A percentile compares a stretch with the other conserved stretches of the same genome.
Evolutionary conservation across 139 green algal genomes (phyloP).

Genomic region (Coelastrella sp.): DNA sequence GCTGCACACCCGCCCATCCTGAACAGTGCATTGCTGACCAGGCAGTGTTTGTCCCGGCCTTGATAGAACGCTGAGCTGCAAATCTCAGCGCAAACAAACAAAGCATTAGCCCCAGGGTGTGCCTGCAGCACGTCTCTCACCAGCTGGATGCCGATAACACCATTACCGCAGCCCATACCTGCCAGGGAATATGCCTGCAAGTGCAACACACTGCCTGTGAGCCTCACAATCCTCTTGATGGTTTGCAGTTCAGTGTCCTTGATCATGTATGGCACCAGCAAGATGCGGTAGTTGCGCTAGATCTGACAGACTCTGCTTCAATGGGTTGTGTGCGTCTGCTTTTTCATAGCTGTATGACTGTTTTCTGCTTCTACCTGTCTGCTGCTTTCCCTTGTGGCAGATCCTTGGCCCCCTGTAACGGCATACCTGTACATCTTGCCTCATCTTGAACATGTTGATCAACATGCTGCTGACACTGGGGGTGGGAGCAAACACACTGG

Average conservation of each 20-base stretch:
- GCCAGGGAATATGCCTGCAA: slow-evolving; percentile 61
- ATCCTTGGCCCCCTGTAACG: not conserved
- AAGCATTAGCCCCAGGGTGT: slow-evolving; percentile 44
- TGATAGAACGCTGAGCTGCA: slow-evolving; percentile 56
- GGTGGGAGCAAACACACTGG: slow-evolving; percentile 55
- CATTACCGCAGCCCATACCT: slow-evolving; percentile 75
- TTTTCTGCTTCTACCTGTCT: no score
- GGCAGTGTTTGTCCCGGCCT: slow-evolving; percentile 57
- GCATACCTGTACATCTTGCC: slow-evolving; percentile 50
- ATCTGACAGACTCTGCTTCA: no score
- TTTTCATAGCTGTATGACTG: no score
- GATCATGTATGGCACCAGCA: not conserved
- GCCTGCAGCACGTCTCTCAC: slow-evolving; percentile 66
- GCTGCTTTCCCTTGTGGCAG: not conserved
- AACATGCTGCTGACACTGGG: slow-evolving; percentile 74
- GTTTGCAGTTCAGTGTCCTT: no score
- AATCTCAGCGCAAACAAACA: slow-evolving; percentile 56
- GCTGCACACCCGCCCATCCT: slow-evolving; percentile 61
- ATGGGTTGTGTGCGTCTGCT: no score
- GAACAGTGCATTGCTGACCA: slow-evolving; percentile 68
- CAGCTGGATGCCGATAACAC: slow-evolving; percentile 72
- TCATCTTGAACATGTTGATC: slow-evolving; percentile 77
- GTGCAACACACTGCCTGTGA: no score
- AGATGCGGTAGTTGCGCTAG: not conserved
- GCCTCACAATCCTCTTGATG: no score